Evolutionary conservation across 176 grass and related monocot species (phyloP).

Genomic region (Puya raimondii): DNA sequence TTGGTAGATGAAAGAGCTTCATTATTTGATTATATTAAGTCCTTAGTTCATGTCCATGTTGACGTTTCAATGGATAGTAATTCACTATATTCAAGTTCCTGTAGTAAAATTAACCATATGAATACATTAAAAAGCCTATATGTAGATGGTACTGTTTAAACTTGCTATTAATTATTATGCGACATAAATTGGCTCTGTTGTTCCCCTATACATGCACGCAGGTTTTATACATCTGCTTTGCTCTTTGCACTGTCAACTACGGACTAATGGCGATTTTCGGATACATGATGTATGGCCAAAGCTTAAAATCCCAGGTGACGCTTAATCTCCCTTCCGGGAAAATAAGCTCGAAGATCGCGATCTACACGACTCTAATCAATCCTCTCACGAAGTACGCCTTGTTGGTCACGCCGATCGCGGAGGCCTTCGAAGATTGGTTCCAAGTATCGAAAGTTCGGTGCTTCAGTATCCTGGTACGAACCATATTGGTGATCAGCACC

Average conservation of each 20-base stretch:
- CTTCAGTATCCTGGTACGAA: conserved; percentile 30
- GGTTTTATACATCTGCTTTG: conserved; percentile 60
- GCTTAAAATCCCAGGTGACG: conserved; percentile 61
- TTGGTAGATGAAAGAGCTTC: too few relatives aligned
- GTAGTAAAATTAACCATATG: too few relatives aligned
- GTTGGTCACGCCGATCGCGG: conserved; percentile 33
- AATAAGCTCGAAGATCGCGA: conserved; percentile 48
- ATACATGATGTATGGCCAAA: conserved; percentile 75
- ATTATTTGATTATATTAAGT: too few relatives aligned
- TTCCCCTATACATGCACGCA: conserved; percentile 25
- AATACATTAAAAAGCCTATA: too few relatives aligned
- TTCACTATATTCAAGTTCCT: too few relatives aligned
- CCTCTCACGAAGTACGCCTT: conserved; percentile 62
- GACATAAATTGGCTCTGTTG: background rate
- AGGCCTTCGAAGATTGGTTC: conserved; percentile 57
- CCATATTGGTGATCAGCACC: conserved; percentile 55
- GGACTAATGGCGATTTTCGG: conserved; percentile 55
- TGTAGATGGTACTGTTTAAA: too few relatives aligned
- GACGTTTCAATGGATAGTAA: too few relatives aligned
- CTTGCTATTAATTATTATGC: too few relatives aligned
- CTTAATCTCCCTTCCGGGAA: conserved; percentile 52
- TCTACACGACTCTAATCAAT: conserved; percentile 80
- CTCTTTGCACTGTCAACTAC: conserved; percentile 52
- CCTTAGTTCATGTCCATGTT: too few relatives aligned
- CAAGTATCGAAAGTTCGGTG: conserved; percentile 29